Conservation (phyloP, 2,329 filamentous ascomycete species). For the Chaetomium olivaceum region DNA sequence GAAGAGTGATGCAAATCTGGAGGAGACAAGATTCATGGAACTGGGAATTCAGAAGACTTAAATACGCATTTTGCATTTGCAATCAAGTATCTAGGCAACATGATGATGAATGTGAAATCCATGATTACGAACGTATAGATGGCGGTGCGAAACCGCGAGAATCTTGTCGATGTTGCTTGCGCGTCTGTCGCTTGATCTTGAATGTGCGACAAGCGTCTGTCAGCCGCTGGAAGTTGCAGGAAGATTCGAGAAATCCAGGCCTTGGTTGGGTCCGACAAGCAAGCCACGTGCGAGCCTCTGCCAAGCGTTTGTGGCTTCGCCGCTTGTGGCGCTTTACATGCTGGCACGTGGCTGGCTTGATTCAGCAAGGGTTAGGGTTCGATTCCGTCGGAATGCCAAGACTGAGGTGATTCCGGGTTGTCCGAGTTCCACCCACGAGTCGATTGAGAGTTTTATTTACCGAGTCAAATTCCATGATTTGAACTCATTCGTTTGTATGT, state of each 20-base stretch:
- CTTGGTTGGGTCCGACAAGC: neutral
- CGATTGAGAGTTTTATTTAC: no score
- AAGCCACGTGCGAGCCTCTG: neutral
- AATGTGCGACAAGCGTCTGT: conserved; percentile 1
- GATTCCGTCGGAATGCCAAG: no score
- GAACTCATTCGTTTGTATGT: no score
- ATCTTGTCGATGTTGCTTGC: conserved; percentile 17
- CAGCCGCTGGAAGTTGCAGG: conserved; percentile 10
- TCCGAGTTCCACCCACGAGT: no score
- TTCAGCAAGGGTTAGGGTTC: neutral
- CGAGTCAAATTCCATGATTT: no score
- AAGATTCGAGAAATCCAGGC: neutral
- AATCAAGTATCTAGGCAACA: neutral
- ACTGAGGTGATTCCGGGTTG: no score
- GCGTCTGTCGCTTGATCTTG: conserved; percentile 5
- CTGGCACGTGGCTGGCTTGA: no score
- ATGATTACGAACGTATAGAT: conserved; percentile 9
- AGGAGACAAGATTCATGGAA: conserved; percentile 14
- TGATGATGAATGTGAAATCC: neutral
- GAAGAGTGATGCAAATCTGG: conserved; percentile 12
- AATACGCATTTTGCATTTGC: conserved; percentile 4
- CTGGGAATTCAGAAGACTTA: conserved; percentile 14
- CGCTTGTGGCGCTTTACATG: no score
- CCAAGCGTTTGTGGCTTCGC: neutral
- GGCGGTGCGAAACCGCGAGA: conserved; percentile 21